Percentiles rank a stretch among this genome's conserved stretches.
Evolutionary conservation across 106 monocot species (phyloP).

Genomic region (Phalaenopsis aphrodite): DNA sequence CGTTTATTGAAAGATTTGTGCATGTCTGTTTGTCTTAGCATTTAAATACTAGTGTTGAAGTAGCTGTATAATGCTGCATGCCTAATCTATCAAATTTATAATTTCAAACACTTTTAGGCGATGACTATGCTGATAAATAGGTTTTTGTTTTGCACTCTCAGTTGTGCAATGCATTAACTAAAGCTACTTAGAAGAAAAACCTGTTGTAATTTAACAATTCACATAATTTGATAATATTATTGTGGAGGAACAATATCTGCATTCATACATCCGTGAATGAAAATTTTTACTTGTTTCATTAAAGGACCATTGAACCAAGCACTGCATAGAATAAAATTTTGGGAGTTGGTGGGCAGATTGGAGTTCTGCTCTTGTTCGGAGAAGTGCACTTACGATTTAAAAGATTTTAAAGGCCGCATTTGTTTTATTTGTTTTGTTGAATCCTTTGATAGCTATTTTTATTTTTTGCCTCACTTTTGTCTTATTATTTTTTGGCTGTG

Average conservation of each 20-base stretch:
- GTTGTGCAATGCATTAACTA: background rate
- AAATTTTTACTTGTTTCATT: background rate
- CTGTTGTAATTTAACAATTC: background rate
- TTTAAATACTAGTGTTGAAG: background rate
- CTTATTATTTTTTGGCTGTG: background rate
- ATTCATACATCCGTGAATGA: background rate
- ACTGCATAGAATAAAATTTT: slow-evolving; percentile 1
- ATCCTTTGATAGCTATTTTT: background rate
- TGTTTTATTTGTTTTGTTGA: slow-evolving; percentile 2
- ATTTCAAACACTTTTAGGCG: background rate
- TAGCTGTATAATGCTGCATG: background rate
- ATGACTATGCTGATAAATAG: background rate
- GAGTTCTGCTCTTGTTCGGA: background rate
- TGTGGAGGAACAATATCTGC: background rate
- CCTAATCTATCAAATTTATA: background rate
- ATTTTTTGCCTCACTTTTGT: background rate
- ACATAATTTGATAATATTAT: background rate
- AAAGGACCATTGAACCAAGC: background rate
- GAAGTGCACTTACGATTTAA: background rate
- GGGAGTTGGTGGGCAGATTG: background rate
- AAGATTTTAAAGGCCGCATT: background rate
- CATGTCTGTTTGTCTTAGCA: background rate
- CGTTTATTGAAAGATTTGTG: background rate
- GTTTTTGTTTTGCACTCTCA: background rate
- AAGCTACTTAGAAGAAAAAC: background rate